Evolutionary conservation across 2,329 filamentous ascomycete genomes (phyloP).

Genomic region (Hysterium pulicare): DNA sequence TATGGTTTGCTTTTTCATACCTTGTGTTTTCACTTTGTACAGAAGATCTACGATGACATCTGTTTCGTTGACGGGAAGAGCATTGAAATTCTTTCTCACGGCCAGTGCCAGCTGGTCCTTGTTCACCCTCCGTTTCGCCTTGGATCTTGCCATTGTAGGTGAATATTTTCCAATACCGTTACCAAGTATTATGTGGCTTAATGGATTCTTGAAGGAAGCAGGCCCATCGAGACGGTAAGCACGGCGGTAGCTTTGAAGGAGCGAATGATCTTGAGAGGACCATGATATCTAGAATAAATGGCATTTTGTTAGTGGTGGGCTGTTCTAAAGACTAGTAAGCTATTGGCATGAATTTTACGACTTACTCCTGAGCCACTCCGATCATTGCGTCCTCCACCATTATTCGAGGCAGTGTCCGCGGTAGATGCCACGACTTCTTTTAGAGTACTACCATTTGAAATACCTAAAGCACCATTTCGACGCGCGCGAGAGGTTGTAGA

Average conservation of each 20-base stretch:
- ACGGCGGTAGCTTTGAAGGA: slow-evolving; percentile 73
- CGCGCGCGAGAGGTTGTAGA: slow-evolving; percentile 37
- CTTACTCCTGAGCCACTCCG: slow-evolving; percentile 31
- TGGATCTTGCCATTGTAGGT: slow-evolving; percentile 69
- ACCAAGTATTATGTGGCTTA: slow-evolving; percentile 50
- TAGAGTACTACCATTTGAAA: slow-evolving; percentile 31
- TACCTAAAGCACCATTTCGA: slow-evolving; percentile 26
- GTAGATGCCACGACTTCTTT: slow-evolving; percentile 34
- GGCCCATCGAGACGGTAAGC: slow-evolving; percentile 69
- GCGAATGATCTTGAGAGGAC: slow-evolving; percentile 62
- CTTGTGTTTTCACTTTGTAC: slow-evolving; percentile 64
- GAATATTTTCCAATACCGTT: slow-evolving; percentile 66
- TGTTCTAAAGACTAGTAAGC: background rate
- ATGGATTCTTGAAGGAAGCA: slow-evolving; percentile 59
- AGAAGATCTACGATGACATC: slow-evolving; percentile 79
- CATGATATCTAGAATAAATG: slow-evolving; percentile 54
- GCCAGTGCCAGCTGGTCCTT: slow-evolving; percentile 69
- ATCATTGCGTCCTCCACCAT: slow-evolving; percentile 31
- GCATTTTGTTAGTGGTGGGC: slow-evolving; percentile 11
- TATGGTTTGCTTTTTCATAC: slow-evolving; percentile 35
- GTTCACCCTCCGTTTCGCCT: slow-evolving; percentile 62
- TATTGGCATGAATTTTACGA: slow-evolving; percentile 8
- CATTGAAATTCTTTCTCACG: slow-evolving; percentile 81
- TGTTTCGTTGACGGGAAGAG: slow-evolving; percentile 72
- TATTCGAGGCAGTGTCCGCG: slow-evolving; percentile 33